Evolutionary conservation across 2,329 filamentous ascomycete genomes (phyloP).

Genomic region (Nigrograna mackinnonii): DNA sequence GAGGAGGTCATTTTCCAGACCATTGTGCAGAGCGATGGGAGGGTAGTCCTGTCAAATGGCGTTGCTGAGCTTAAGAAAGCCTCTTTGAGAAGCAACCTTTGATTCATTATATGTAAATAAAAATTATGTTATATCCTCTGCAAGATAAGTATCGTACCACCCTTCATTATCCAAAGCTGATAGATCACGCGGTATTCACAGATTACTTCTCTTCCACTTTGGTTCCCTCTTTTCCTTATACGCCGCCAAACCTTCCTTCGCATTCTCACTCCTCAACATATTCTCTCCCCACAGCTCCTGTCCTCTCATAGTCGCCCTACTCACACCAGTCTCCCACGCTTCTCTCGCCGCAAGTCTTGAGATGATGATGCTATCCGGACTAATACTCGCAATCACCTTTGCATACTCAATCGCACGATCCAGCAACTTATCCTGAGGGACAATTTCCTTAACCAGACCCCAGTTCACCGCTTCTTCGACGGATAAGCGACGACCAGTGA

Average conservation of each 20-base stretch:
- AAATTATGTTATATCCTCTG: too few species aligned
- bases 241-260: slow-evolving; percentile 17
- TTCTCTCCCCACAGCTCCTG: slow-evolving; percentile 24
- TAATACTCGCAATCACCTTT: slow-evolving; percentile 18
- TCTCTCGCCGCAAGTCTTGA: slow-evolving; percentile 17
- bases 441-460: slow-evolving; percentile 38
- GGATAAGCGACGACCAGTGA: slow-evolving; percentile 46
- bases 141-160: too few species aligned
- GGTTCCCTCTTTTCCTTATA: slow-evolving; percentile 22
- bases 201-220: slow-evolving; percentile 13
- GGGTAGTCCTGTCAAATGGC: slow-evolving; percentile 36
- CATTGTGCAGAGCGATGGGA: slow-evolving; percentile 41
- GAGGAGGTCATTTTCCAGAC: slow-evolving; percentile 47
- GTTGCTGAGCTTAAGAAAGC: slow-evolving; percentile 8
- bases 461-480: slow-evolving; percentile 44
- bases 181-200: too few species aligned
- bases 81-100: not conserved
- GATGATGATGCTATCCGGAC: slow-evolving; percentile 24
- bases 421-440: slow-evolving; percentile 20
- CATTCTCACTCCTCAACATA: slow-evolving; percentile 32
- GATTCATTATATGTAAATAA: too few species aligned
- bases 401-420: slow-evolving; percentile 20
- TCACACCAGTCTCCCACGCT: slow-evolving; percentile 25
- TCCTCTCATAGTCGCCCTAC: slow-evolving; percentile 41
- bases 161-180: too few species aligned